phyloP scores from a whole-genome alignment of 73 alveolate species.

The Blepharisma japonicum region DNA sequence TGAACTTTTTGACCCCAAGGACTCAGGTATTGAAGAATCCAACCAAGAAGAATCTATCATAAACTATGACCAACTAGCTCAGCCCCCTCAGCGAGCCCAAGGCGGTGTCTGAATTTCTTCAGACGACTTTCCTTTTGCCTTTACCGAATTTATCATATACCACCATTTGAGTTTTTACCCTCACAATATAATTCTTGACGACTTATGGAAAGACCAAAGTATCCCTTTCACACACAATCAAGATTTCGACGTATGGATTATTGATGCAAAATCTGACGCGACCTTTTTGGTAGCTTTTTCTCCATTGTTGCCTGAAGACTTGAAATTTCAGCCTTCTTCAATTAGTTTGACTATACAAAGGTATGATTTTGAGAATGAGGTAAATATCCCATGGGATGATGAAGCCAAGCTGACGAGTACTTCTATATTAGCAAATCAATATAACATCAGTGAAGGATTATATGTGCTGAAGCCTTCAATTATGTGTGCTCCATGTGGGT shows the following conservation, averaged over 20 bases:
- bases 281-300: slow-evolving; percentile 11
- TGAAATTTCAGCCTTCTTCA: neutral
- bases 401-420: neutral
- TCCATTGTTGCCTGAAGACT: slow-evolving; percentile 1
- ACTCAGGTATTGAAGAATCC: neutral
- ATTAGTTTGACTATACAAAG: neutral
- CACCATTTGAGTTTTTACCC: slow-evolving; percentile 62
- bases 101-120: slow-evolving; percentile 85
- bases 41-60: neutral
- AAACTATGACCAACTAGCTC: slow-evolving; percentile 21
- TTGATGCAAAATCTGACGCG: neutral
- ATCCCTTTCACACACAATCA: slow-evolving; percentile 52
- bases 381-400: neutral
- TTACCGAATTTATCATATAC: slow-evolving; percentile 59
- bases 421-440: neutral
- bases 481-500: neutral
- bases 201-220: slow-evolving; percentile 48
- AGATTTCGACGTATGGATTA: slow-evolving; percentile 20
- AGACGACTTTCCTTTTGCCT: slow-evolving; percentile 64
- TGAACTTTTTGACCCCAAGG: slow-evolving; percentile 22
- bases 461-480: neutral
- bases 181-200: slow-evolving; percentile 37
- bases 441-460: neutral
- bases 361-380: slow-evolving; percentile 25
- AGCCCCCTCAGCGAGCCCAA: slow-evolving; percentile 72